Evolutionary conservation across 208 protist species (phyloP).

Genomic region (Novymonas esmeraldas): DNA sequence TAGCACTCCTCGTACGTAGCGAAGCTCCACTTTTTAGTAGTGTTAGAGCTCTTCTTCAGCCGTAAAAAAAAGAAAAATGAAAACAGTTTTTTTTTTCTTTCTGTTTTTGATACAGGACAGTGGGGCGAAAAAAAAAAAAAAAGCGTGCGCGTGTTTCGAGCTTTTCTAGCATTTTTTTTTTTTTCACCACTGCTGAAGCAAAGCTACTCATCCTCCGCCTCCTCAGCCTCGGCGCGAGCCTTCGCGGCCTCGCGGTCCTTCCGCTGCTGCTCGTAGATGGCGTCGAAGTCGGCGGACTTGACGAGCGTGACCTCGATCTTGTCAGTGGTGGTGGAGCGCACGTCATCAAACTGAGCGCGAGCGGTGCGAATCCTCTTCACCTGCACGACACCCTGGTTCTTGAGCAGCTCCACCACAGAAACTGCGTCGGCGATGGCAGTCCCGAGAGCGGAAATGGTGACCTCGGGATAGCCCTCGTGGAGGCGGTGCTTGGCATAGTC

Average conservation of each 20-base stretch:
- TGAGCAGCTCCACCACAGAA: conserved; percentile 86
- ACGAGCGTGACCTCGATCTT: conserved; percentile 81
- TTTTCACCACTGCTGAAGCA: background rate
- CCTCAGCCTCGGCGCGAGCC: conserved; percentile 23
- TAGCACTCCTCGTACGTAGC: background rate
- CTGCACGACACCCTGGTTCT: conserved; percentile 81
- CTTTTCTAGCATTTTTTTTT: background rate
- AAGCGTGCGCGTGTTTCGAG: background rate
- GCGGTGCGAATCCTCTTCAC: conserved; percentile 87
- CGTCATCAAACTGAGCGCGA: conserved; percentile 67
- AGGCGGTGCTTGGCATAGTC: conserved; percentile 88
- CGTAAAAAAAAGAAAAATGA: conserved; percentile 12
- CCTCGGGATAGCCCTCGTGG: conserved; percentile 64
- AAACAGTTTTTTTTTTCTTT: background rate
- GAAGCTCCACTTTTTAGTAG: background rate
- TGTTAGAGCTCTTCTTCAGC: conserved; percentile 5
- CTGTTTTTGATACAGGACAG: background rate
- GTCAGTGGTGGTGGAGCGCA: conserved; percentile 65
- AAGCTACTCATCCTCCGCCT: conserved; percentile 10
- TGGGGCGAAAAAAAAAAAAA: background rate
- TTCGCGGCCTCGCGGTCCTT: conserved; percentile 52
- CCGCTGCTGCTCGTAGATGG: conserved; percentile 82
- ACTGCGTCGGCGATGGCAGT: conserved; percentile 86
- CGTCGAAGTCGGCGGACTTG: conserved; percentile 83
- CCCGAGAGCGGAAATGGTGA: conserved; percentile 83